Evolutionary conservation across 257 asterid genomes (phyloP), one percentile per base, ranked within the genome.

Genomic region (Plectranthus barbatus): DNA sequence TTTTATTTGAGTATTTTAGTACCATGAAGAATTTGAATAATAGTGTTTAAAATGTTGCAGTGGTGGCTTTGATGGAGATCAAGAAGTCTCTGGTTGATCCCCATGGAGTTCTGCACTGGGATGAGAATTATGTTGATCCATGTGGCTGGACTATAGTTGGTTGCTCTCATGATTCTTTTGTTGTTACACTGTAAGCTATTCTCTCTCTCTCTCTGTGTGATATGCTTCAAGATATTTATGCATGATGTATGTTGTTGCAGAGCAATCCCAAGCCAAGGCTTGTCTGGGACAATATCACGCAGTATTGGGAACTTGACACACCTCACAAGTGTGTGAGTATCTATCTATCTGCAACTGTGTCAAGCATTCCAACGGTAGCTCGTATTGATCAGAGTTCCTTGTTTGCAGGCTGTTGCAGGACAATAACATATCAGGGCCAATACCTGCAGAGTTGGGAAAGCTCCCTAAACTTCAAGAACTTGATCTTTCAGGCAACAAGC

Each of bases 91-190:
- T 92, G 56, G 62, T 56, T 74, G 97, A 92, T 74, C 90, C 96
- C 47, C 84, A 75, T 46, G 83, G 77, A 47, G 94, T 87, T 59
- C 72, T 92, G 10, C 86, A 81, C 9, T 89, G 95, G 95, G 99
- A 92, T 69, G 83, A 68, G 58, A 82, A 75, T 69, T 74, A 87
- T 33, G 99, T 89, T 71, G 97, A 89, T 83, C 99, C 99, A 54
- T 92, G 99, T 81, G 86, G 84, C 7, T 93, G 97, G 97, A 55
- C 85, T 64, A 80, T 87, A 91, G 76, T 93, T 64, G 60, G 75
- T 53, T 92, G 99, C 69, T 76, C 95, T 34, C 79, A 42, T 59
- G 97, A 92, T 12, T 37, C 29, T 20, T 68, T 66, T 33, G 99
- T 89, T 56, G 61, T 56, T 58, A 54, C 77, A 75, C 70, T 92